phyloP scores from a whole-genome alignment of 352 stramenopile species.

The Phytophthora quininea region DNA sequence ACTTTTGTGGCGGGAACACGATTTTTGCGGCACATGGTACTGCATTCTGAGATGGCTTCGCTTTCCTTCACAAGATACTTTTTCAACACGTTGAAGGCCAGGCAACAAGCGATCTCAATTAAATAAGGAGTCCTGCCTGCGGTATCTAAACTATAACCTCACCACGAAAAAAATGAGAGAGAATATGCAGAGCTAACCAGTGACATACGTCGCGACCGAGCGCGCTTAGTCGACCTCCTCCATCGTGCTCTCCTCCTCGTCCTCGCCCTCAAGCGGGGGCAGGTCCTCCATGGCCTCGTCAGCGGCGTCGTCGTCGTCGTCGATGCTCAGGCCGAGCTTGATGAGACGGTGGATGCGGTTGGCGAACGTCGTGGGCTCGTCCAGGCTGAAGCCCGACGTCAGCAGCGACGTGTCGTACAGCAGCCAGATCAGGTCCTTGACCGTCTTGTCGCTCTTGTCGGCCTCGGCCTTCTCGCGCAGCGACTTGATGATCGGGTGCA shows the following conservation, averaged over 20 bases:
- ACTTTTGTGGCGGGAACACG: too few relatives aligned
- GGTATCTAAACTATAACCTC: conserved; percentile 50
- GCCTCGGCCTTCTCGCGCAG: conserved; percentile 98
- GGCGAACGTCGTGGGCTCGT: conserved; percentile 99
- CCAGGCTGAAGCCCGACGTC: conserved; percentile 98
- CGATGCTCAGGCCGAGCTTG: conserved; percentile 98
- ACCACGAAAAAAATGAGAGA: conserved; percentile 38
- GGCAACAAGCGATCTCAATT: conserved; percentile 48
- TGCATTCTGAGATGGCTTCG: neutral
- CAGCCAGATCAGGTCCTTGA: conserved; percentile 99
- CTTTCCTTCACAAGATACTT: neutral
- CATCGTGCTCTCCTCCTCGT: conserved; percentile 97
- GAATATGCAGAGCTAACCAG: conserved; percentile 34
- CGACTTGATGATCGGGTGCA: conserved; percentile 98
- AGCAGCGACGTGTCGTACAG: conserved; percentile 99
- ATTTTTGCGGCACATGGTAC: too few relatives aligned
- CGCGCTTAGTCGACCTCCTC: conserved; percentile 98
- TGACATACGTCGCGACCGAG: conserved; percentile 1
- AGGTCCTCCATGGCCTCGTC: conserved; percentile 97
- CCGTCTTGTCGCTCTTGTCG: conserved; percentile 99
- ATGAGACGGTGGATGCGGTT: conserved; percentile 99
- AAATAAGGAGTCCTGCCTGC: conserved; percentile 68
- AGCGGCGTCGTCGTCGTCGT: conserved; percentile 96
- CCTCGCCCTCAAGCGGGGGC: conserved; percentile 96
- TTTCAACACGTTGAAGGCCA: conserved; percentile 17